phyloP scores from a whole-genome alignment of 495 filamentous ascomycete species.

The Xylaria intraflava region DNA sequence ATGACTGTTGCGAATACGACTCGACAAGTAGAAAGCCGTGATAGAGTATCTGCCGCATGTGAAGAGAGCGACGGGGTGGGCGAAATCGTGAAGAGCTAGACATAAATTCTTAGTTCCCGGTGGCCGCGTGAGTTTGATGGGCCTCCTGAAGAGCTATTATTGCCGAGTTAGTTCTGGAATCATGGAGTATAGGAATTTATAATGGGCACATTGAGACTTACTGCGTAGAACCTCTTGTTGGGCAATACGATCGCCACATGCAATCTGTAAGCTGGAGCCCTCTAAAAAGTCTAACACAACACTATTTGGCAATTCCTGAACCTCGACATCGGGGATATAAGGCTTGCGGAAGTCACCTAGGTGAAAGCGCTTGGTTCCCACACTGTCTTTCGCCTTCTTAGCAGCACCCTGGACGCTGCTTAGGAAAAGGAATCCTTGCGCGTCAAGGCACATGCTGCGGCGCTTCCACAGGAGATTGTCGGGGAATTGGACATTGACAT shows the following conservation, averaged over 20 bases:
- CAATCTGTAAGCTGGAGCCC: slow-evolving; percentile 77
- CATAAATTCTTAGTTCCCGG: slow-evolving; percentile 26
- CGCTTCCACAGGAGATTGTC: slow-evolving; percentile 91
- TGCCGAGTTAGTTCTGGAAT: slow-evolving; percentile 11
- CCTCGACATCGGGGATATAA: slow-evolving; percentile 76
- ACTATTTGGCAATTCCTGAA: slow-evolving; percentile 82
- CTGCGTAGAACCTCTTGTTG: slow-evolving; percentile 60
- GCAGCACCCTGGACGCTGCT: slow-evolving; percentile 44
- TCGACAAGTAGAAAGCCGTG: slow-evolving; percentile 12
- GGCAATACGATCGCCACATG: slow-evolving; percentile 71
- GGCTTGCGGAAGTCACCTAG: slow-evolving; percentile 73
- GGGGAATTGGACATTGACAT: slow-evolving; percentile 90
- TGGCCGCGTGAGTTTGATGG: slow-evolving; percentile 36
- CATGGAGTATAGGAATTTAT: background rate
- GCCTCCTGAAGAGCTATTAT: slow-evolving; percentile 42
- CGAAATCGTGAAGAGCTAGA: background rate
- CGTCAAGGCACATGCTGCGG: slow-evolving; percentile 70
- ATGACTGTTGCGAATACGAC: slow-evolving; percentile 12
- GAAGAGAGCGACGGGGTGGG: slow-evolving; percentile 10
- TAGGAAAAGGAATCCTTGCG: slow-evolving; percentile 68
- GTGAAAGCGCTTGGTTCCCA: slow-evolving; percentile 63
- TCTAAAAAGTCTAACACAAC: slow-evolving; percentile 78
- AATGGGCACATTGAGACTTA: slow-evolving; percentile 34
- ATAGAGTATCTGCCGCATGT: slow-evolving; percentile 28
- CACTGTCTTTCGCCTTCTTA: slow-evolving; percentile 28